Percentiles rank a stretch among this genome's conserved stretches.
phyloP scores from a whole-genome alignment of 208 protist species.

The Crithidia sp. region DNA sequence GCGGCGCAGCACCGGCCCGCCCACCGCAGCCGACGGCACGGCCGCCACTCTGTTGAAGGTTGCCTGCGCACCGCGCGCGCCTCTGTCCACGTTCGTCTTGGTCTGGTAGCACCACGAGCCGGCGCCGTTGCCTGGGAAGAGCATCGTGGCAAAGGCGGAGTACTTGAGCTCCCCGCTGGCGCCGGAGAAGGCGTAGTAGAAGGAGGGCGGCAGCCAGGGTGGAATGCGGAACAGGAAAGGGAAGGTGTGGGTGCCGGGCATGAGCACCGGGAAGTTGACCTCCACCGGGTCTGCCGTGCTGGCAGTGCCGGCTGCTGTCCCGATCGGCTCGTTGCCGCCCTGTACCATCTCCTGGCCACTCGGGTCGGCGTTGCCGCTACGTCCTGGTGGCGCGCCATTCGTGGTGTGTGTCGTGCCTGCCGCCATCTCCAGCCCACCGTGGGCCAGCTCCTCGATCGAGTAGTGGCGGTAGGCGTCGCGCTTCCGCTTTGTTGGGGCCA shows the following conservation, averaged over 20 bases:
- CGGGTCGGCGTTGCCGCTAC: neutral
- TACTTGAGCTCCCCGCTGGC: slow-evolving; percentile 54
- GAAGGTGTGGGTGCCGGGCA: slow-evolving; percentile 57
- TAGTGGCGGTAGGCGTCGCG: slow-evolving; percentile 30
- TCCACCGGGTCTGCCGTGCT: slow-evolving; percentile 3
- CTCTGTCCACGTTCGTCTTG: slow-evolving; percentile 1
- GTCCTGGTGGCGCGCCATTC: neutral
- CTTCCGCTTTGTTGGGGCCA: slow-evolving; percentile 41
- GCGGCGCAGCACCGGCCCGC: slow-evolving; percentile 18
- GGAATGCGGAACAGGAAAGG: slow-evolving; percentile 64
- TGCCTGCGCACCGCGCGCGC: slow-evolving; percentile 1
- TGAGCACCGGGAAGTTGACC: slow-evolving; percentile 39
- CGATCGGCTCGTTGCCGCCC: slow-evolving; percentile 19
- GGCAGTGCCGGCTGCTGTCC: neutral
- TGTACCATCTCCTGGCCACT: slow-evolving; percentile 10
- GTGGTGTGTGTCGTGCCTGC: slow-evolving; percentile 20
- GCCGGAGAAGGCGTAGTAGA: slow-evolving; percentile 50
- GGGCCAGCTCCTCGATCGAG: slow-evolving; percentile 23
- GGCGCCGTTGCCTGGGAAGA: slow-evolving; percentile 39
- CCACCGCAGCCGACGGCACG: slow-evolving; percentile 3
- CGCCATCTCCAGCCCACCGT: slow-evolving; percentile 24
- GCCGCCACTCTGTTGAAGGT: slow-evolving; percentile 4
- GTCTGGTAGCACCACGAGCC: slow-evolving; percentile 25
- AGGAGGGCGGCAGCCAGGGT: slow-evolving; percentile 69
- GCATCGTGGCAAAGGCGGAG: slow-evolving; percentile 40